Base-by-base conservation (phyloP, 2,329 filamentous ascomycete genomes). In the Sordariomycetes sp. region DNA sequence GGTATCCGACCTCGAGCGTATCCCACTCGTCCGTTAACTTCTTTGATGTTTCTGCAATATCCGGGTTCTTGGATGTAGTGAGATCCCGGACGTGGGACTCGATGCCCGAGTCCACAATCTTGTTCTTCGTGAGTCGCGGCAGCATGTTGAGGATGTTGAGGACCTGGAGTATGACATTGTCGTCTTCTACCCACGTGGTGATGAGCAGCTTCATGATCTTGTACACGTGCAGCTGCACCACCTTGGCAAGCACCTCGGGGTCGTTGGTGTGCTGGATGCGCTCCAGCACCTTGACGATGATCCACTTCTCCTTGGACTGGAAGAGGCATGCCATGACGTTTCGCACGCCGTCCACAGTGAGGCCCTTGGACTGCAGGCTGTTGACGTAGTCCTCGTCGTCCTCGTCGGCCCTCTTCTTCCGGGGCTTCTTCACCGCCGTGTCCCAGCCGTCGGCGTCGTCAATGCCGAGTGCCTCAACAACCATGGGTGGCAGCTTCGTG, bases 221-320 rank as follows among this genome's bases (percentile, higher is more conserved):
- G 69, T 99, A 99, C 56, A 92, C 94, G 74, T 97, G 94, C 86
- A 97, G 95, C 65, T 89, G 89, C 66, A 96, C 88, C 45, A 97
- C 90, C 56, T 87, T 84, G 69, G 94, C 89, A 60, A 89, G 84
- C 58, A 96, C 89, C 61, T 84, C 84, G 66, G 96, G 90, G 63
- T 96, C 90, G 54, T 92, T 82, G 67, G 87, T 91, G 48, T 82
- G 80, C 70, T 96, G 89, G 61, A 99, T 90, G 56, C 94, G 91
- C 63, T 85, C 81, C 59, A 99, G 81, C 58, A 99, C 76, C 72
- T 97, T 97, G 72, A 96, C 90, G 2, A 89, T 90, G 70, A 99
- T 96, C 94, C 94, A 99, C 72, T 96, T 96, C 77, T 99, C 94
- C 72, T 96, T 95, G 78, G 90, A 96, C 70, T 96, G 92, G 84